Conservation (phyloP, 208 protist species). For the Acanthamoeba royreba region DNA sequence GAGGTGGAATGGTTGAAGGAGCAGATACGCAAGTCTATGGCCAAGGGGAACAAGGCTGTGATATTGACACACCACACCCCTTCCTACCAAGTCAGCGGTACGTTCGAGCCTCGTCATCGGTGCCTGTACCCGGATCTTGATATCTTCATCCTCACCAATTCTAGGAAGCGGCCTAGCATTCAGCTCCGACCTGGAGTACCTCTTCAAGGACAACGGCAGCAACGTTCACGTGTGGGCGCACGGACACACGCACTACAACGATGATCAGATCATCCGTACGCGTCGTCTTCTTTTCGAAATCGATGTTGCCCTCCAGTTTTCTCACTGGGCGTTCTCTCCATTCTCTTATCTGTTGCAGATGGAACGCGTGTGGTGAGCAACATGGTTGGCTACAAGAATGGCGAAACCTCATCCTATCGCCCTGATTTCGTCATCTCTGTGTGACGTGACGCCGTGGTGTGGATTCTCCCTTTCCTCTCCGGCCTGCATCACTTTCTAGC, state of each 20-base stretch:
- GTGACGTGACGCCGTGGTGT: not conserved
- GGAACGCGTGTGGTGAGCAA: not conserved
- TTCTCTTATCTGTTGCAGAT: not conserved
- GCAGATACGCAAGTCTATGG: not conserved
- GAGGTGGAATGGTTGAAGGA: not conserved
- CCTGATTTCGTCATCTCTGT: not conserved
- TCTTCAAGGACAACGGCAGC: not conserved
- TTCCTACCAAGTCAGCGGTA: not conserved
- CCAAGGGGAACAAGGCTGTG: not conserved
- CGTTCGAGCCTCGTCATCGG: not conserved
- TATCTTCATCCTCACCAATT: not conserved
- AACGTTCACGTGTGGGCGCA: not conserved
- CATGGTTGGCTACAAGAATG: slow-evolving; percentile 21
- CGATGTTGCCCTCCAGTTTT: too few species aligned
- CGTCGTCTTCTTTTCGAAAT: not conserved
- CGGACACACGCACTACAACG: slow-evolving; percentile 14
- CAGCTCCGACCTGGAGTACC: not conserved
- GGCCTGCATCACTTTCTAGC: too few species aligned
- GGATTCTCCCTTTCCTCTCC: not conserved
- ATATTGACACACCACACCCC: not conserved
- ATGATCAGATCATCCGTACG: not conserved
- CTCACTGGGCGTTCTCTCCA: not conserved
- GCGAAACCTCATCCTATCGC: not conserved
- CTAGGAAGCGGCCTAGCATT: not conserved
- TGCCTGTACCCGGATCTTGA: too few species aligned